These are phyloP conservation scores for Magnaporthiopsis rhizophila DNA, from an alignment of 2,329 filamentous ascomycete species.

Conservation along the genomic window DNA sequence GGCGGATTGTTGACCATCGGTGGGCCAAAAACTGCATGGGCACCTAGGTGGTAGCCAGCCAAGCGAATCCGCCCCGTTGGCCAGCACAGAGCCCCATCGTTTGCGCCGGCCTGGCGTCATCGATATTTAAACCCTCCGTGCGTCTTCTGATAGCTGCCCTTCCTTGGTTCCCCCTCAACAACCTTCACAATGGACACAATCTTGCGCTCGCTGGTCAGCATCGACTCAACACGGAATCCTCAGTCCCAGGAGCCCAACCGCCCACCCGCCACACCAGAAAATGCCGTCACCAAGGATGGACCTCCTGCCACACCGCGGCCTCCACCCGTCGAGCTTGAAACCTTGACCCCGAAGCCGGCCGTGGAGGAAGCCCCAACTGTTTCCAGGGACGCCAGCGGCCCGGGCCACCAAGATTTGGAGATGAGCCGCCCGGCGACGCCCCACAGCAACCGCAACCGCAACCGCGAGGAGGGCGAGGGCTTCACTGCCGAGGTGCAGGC, in stretches of 20 bases:
- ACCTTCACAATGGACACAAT: neutral
- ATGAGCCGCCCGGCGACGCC: conserved; percentile 43
- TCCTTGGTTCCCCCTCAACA: no score
- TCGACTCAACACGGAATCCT: conserved; percentile 17
- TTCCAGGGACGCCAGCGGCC: conserved; percentile 4
- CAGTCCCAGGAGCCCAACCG: conserved; percentile 13
- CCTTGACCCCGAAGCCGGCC: neutral
- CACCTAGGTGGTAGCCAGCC: no score
- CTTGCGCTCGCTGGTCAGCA: conserved; percentile 11
- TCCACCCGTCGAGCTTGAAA: conserved; percentile 21
- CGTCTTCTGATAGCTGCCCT: no score
- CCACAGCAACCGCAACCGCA: conserved; percentile 10
- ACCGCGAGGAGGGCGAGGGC: conserved; percentile 4
- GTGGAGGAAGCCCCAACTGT: neutral
- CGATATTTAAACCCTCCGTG: neutral
- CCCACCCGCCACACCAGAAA: conserved; percentile 22
- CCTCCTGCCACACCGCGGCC: conserved; percentile 28
- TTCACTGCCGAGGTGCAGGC: conserved; percentile 40
- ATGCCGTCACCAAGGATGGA: conserved; percentile 29
- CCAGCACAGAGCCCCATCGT: no score
- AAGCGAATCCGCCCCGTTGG: neutral
- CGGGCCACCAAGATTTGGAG: conserved; percentile 33
- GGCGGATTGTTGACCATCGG: neutral
- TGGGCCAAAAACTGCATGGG: neutral
- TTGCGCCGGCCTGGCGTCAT: neutral